Conservation (phyloP, 75 land plant species). For the Pinus albicaulis region DNA sequence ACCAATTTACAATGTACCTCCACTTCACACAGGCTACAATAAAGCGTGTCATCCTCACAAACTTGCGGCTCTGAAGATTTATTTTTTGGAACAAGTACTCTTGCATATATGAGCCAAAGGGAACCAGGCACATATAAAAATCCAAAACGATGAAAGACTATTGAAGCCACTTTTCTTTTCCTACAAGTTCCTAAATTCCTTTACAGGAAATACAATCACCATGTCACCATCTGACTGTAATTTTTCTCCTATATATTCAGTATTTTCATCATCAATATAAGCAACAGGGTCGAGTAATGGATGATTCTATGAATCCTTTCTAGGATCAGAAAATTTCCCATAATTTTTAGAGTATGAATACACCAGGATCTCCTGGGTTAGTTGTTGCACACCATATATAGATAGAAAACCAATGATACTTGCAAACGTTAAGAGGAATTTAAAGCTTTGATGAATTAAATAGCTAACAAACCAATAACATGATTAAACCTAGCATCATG, state of each 20-base stretch:
- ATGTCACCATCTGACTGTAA: constrained; percentile 10
- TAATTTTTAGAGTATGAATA: constrained; percentile 73
- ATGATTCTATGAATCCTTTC: constrained; percentile 18
- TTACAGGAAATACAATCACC: constrained; percentile 7
- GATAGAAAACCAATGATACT: constrained; percentile 48
- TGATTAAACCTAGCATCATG: constrained; percentile 17
- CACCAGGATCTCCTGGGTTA: constrained; percentile 84
- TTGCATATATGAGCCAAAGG: constrained; percentile 32
- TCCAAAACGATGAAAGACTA: not conserved
- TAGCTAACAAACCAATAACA: constrained; percentile 4
- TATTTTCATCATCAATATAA: constrained; percentile 29
- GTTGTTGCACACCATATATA: constrained; percentile 91
- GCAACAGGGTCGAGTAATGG: constrained; percentile 28
- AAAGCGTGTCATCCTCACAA: constrained; percentile 85
- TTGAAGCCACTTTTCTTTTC: constrained; percentile 9
- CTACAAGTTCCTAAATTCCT: not conserved
- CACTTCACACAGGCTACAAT: constrained; percentile 88
- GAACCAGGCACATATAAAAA: constrained; percentile 15
- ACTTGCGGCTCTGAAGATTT: constrained; percentile 39
- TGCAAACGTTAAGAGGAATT: constrained; percentile 20
- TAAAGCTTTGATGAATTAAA: too few relatives aligned
- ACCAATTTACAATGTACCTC: constrained; percentile 45
- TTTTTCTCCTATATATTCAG: constrained; percentile 20
- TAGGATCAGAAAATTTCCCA: constrained; percentile 27
- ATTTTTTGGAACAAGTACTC: constrained; percentile 17